Conservation (phyloP, 305 asterid genomes). For the Ilex paraguariensis region DNA sequence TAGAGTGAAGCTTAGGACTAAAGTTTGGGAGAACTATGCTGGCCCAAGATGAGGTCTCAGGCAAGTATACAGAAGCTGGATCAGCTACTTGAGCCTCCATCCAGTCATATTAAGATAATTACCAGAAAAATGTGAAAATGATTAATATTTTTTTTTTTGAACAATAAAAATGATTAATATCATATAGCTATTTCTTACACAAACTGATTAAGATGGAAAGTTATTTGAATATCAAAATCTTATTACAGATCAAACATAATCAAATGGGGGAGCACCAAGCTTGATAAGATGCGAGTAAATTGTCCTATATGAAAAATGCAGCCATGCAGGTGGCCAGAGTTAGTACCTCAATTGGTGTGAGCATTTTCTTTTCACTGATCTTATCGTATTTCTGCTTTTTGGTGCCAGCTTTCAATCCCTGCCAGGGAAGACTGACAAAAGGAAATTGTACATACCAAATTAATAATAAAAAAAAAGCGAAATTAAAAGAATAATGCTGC, state of each 20-base stretch:
- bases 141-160: too few relatives aligned
- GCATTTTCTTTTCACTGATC: slow-evolving; percentile 92
- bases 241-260: too few relatives aligned
- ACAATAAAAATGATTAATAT: too few relatives aligned
- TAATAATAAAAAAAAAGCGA: slow-evolving; percentile 3
- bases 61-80: too few relatives aligned
- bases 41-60: neutral
- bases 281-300: neutral
- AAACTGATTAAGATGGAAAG: too few relatives aligned
- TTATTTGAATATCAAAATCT: too few relatives aligned
- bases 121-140: too few relatives aligned
- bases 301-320: neutral
- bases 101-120: too few relatives aligned
- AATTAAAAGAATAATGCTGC: slow-evolving; percentile 3
- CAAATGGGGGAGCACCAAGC: too few relatives aligned
- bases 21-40: neutral
- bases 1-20: slow-evolving; percentile 1
- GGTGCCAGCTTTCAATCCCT: slow-evolving; percentile 90
- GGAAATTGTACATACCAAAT: slow-evolving; percentile 2
- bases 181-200: too few relatives aligned
- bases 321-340: neutral
- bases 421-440: slow-evolving; percentile 84
- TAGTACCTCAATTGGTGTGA: slow-evolving; percentile 84
- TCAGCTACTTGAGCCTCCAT: too few relatives aligned
- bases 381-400: slow-evolving; percentile 94